Evolutionary conservation across 2,329 filamentous ascomycete genomes (phyloP).

Genomic region (Paramyrothecium sp.): DNA sequence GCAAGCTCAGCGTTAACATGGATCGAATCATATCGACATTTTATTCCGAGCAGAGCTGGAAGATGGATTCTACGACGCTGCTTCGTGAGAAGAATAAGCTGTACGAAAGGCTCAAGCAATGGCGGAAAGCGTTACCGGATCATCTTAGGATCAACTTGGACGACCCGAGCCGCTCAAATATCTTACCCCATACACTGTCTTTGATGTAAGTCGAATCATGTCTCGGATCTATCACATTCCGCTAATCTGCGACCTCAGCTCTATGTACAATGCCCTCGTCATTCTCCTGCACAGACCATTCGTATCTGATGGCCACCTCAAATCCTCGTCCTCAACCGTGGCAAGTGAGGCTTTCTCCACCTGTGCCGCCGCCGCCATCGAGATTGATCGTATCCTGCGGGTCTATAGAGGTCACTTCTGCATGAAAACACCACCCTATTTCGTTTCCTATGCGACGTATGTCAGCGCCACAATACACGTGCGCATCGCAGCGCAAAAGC

Average conservation of each 20-base stretch:
- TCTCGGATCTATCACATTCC: not conserved
- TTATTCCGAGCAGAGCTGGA: constrained; percentile 35
- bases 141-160: constrained; percentile 24
- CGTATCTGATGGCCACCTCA: constrained; percentile 44
- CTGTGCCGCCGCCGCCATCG: constrained; percentile 41
- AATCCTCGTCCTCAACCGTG: constrained; percentile 32
- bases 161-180: constrained; percentile 20
- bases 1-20: constrained; percentile 43
- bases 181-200: constrained; percentile 7
- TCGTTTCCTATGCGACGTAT: constrained; percentile 53
- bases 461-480: constrained; percentile 50
- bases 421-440: constrained; percentile 42
- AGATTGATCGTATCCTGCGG: constrained; percentile 39
- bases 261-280: constrained; percentile 45
- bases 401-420: constrained; percentile 40
- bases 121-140: constrained; percentile 35
- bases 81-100: constrained; percentile 27
- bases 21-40: constrained; percentile 41
- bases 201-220: constrained; percentile 5
- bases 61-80: constrained; percentile 22
- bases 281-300: constrained; percentile 53
- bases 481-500: constrained; percentile 44
- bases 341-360: constrained; percentile 37
- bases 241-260: constrained; percentile 1
- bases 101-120: constrained; percentile 35